Evolutionary conservation across 768 basidiomycete genomes (phyloP), one percentile per base, ranked within the genome.

Genomic region (Podaxis pistillaris): DNA sequence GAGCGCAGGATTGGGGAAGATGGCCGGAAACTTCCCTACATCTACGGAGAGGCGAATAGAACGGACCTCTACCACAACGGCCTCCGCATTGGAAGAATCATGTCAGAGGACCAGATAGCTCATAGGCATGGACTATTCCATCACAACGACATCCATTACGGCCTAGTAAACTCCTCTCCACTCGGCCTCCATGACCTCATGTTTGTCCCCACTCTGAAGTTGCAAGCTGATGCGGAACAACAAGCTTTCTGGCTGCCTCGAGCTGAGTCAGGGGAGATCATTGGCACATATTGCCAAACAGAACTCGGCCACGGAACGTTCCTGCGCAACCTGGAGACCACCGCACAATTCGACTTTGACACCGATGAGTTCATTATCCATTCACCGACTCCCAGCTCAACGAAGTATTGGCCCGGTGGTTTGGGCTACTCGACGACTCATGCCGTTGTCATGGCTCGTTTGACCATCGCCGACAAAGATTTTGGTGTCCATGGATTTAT

Each of bases 291-390:
- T 37, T 69, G 67, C 36, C 71, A 69, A 58, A 72, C 71, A 4
- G 71, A 73, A 50, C 66, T 73, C 11, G 71, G 70, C 7, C 71
- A 73, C 55, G 71, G 72, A 9, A 71, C 70, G 2, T 70, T 68
- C 40, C 33, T 73, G n/a, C 66, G 71, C 4, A 68, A 67, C 13
- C 58, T 73, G 11, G 69, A 72, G 54, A 72, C 72, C 13, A 69
- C 70, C 4, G 71, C 72, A 38, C 71, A 66, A 11, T 71, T 70
- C 52, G 69, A 71, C 50, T 53, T 30, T 6, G 22, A 58, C 8
- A 63, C 67, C 3, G 71, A 69, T 37, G 68, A 73, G 41, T 71
- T 71, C 38, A 53, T 71, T 19, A 63, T 73, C n/a, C 66, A 69
- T 53, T 70, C 72, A 0, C 70, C 70, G 3, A 71, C 69, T 3